These are phyloP conservation scores for Harrya chromipes DNA, from an alignment of 768 basidiomycete genomes.

Conservation along the genomic window DNA sequence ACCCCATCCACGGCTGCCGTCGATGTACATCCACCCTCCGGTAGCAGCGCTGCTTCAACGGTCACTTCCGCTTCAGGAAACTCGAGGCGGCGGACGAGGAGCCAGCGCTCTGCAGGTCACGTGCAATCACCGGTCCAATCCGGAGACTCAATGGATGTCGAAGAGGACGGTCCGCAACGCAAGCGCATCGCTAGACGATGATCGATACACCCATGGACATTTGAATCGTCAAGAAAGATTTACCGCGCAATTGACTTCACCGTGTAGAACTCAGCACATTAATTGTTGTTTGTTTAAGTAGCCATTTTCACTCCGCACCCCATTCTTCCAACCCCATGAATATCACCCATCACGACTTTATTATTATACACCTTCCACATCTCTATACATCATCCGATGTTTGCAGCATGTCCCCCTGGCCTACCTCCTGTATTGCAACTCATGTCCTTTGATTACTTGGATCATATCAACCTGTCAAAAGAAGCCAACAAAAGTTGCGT, in stretches of 20 bases:
- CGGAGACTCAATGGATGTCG: constrained; percentile 66
- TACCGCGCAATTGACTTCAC: neutral
- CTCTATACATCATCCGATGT: constrained; percentile 6
- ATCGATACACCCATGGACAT: neutral
- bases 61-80: constrained; percentile 26
- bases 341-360: constrained; percentile 10
- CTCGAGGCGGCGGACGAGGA: constrained; percentile 55
- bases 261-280: constrained; percentile 8
- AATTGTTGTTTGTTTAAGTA: constrained; percentile 11
- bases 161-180: constrained; percentile 72
- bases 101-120: constrained; percentile 38
- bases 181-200: constrained; percentile 70
- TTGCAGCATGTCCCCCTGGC: neutral
- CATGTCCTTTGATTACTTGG: constrained; percentile 8
- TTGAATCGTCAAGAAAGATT: neutral
- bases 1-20: constrained; percentile 38
- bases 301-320: constrained; percentile 2
- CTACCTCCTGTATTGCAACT: constrained; percentile 13
- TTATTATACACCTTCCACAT: constrained; percentile 14
- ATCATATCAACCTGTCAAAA: constrained; percentile 2
- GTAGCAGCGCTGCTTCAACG: constrained; percentile 27
- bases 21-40: constrained; percentile 36
- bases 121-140: constrained; percentile 40
- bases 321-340: constrained; percentile 3
- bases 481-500: no score